Evolutionary conservation across 208 protist species (phyloP).

Genomic region (Crithidia fasciculata): DNA sequence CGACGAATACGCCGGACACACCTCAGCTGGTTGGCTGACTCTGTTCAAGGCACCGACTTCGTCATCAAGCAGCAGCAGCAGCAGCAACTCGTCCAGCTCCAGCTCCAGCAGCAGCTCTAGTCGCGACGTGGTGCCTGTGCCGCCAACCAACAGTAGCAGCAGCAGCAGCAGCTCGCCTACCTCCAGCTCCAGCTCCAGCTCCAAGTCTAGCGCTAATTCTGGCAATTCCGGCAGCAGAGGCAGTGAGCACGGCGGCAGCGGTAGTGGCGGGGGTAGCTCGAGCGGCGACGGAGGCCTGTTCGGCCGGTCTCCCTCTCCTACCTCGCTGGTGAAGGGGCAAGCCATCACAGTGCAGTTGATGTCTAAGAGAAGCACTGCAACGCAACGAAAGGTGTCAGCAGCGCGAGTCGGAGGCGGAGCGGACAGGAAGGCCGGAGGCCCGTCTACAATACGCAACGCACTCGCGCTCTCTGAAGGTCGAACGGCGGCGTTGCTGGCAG

Average conservation of each 20-base stretch:
- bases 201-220: neutral
- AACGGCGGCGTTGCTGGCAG: too few relatives aligned
- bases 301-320: constrained; percentile 11
- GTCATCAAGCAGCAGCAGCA: neutral
- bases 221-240: neutral
- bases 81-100: neutral
- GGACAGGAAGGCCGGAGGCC: too few relatives aligned
- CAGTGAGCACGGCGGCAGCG: neutral
- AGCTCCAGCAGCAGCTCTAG: neutral
- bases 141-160: neutral
- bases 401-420: too few relatives aligned
- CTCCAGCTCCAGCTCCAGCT: constrained; percentile 1
- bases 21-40: neutral
- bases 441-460: too few relatives aligned
- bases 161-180: neutral
- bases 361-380: neutral
- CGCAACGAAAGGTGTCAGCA: neutral
- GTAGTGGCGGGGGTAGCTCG: neutral
- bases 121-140: neutral
- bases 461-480: too few relatives aligned
- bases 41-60: neutral
- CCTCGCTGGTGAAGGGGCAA: constrained; percentile 31
- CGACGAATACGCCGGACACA: constrained; percentile 8
- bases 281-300: neutral
- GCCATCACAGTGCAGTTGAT: neutral